phyloP scores from a whole-genome alignment of 192 early-diverging fungal genomes.

The Paraglomus occultum region DNA sequence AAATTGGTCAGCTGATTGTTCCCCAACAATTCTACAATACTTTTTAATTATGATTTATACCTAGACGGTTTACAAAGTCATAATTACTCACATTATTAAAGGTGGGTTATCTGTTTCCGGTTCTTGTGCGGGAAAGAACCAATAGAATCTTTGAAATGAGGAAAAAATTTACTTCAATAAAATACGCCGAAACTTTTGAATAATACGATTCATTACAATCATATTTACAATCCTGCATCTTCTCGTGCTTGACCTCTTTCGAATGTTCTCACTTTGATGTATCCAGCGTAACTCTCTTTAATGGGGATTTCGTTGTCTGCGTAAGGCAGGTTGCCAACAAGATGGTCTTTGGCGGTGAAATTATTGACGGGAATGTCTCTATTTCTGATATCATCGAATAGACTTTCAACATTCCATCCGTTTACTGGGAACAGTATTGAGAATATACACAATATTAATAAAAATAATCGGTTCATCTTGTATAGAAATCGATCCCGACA shows the following conservation, averaged over 20 bases:
- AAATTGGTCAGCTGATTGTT: neutral
- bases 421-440: no score
- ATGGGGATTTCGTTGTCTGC: slow-evolving; percentile 32
- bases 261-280: slow-evolving; percentile 56
- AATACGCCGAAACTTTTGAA: neutral
- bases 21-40: neutral
- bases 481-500: no score
- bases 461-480: no score
- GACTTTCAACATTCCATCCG: no score
- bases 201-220: slow-evolving; percentile 5
- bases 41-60: neutral
- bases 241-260: slow-evolving; percentile 38
- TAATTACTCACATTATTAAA: slow-evolving; percentile 52
- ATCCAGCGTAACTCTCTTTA: slow-evolving; percentile 57
- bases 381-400: no score
- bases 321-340: no score
- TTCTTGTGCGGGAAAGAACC: slow-evolving; percentile 76
- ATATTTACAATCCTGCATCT: slow-evolving; percentile 43
- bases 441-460: no score
- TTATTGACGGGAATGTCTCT: no score
- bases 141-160: slow-evolving; percentile 56
- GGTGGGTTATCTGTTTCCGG: slow-evolving; percentile 60
- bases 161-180: neutral
- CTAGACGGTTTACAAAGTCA: neutral
- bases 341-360: no score